Evolutionary conservation across 2,329 filamentous ascomycete species (phyloP).

Genomic region (Aspergillus proliferans): DNA sequence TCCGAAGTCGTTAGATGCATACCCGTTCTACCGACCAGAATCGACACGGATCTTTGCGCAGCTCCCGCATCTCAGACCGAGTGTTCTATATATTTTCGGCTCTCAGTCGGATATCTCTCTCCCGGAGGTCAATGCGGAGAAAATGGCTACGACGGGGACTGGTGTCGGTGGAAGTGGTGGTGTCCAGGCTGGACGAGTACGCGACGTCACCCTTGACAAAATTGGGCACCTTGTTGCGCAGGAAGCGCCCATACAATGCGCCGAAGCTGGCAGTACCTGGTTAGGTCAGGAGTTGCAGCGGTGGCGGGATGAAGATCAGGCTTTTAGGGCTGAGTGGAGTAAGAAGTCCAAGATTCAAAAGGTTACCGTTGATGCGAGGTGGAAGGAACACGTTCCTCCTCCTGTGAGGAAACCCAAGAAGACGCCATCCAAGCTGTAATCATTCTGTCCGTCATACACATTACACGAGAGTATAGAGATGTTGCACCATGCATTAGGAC

Average conservation of each 20-base stretch:
- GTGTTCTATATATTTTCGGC: constrained; percentile 41
- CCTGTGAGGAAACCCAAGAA: constrained; percentile 24
- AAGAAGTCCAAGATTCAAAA: constrained; percentile 48
- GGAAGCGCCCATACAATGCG: constrained; percentile 65
- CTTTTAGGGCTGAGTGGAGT: constrained; percentile 52
- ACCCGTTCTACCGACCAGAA: constrained; percentile 43
- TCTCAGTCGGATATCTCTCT: constrained; percentile 37
- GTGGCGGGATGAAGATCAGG: constrained; percentile 53
- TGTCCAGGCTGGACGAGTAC: constrained; percentile 65
- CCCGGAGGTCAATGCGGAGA: constrained; percentile 34
- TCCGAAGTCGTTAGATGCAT: constrained; percentile 20
- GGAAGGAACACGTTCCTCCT: constrained; percentile 37
- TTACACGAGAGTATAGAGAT: neutral
- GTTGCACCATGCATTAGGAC: neutral
- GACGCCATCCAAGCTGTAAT: constrained; percentile 21
- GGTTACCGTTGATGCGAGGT: constrained; percentile 51
- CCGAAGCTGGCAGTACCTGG: constrained; percentile 54
- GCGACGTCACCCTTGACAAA: constrained; percentile 56
- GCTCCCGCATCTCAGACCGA: constrained; percentile 40
- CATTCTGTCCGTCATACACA: neutral
- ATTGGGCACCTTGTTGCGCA: constrained; percentile 78
- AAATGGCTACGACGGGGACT: constrained; percentile 35
- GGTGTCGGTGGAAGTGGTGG: constrained; percentile 38
- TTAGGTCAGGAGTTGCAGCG: constrained; percentile 50
- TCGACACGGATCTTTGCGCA: constrained; percentile 31